Conservation (phyloP, 2,329 filamentous ascomycete species). For the Ophiostoma pallidulum region DNA sequence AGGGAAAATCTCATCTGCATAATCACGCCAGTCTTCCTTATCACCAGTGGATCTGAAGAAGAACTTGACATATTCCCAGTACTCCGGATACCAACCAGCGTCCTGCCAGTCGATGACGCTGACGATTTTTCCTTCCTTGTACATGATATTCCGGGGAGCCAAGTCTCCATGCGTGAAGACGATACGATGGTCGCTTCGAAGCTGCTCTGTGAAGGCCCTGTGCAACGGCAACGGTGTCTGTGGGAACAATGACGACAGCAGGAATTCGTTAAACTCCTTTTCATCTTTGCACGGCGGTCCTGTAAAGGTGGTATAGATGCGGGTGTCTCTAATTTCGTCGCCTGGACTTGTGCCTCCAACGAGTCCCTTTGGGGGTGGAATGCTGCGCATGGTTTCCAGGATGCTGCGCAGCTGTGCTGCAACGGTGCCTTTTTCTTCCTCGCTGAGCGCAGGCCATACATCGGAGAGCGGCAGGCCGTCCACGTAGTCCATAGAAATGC, state of each 20-base stretch:
- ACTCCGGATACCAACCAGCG: constrained; percentile 37
- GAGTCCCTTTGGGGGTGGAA: constrained; percentile 15
- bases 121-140: constrained; percentile 27
- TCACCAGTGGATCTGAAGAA: constrained; percentile 16
- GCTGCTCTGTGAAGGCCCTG: constrained; percentile 18
- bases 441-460: constrained; percentile 18
- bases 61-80: constrained; percentile 30
- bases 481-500: constrained; percentile 21
- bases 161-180: constrained; percentile 45
- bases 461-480: constrained; percentile 20
- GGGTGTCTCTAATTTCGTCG: constrained; percentile 21
- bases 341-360: constrained; percentile 22
- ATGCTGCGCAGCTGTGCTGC: constrained; percentile 21
- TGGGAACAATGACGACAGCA: constrained; percentile 15
- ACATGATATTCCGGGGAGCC: constrained; percentile 34
- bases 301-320: constrained; percentile 17
- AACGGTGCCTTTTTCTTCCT: constrained; percentile 18
- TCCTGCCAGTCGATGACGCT: constrained; percentile 40
- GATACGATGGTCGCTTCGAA: constrained; percentile 22
- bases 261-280: constrained; percentile 20
- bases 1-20: constrained; percentile 21
- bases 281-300: constrained; percentile 19
- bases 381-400: constrained; percentile 19
- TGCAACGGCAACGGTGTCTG: constrained; percentile 16
- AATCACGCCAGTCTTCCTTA: constrained; percentile 18